Percentiles rank a stretch among this genome's conserved stretches.
phyloP scores from a whole-genome alignment of 2,329 filamentous ascomycete species.

The Capronia coronata region DNA sequence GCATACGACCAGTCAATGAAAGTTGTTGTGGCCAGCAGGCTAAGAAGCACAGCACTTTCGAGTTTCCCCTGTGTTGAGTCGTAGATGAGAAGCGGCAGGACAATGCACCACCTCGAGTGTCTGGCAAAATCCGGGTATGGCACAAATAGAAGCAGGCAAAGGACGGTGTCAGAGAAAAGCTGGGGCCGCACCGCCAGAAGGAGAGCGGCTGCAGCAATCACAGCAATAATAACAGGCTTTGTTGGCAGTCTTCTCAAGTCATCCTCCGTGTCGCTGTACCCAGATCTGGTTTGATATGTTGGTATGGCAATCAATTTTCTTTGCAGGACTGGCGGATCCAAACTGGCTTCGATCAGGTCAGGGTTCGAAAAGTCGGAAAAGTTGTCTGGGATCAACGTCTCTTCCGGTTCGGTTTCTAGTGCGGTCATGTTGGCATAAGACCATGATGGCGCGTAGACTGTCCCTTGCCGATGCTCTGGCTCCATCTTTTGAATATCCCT shows the following conservation, averaged over 20 bases:
- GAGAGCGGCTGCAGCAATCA: not conserved
- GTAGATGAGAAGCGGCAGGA: not conserved
- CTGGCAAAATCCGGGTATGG: constrained; percentile 3
- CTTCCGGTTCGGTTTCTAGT: not conserved
- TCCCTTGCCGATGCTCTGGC: not conserved
- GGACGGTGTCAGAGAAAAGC: constrained; percentile 2
- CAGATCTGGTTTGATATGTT: not conserved
- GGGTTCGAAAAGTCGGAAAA: not conserved
- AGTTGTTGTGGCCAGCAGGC: not conserved
- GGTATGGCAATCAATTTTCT: not conserved
- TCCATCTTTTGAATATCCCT: not conserved
- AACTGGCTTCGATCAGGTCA: not conserved
- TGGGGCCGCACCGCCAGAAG: not conserved
- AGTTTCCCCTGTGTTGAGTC: not conserved
- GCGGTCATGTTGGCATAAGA: not conserved
- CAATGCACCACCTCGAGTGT: constrained; percentile 2
- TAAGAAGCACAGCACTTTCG: not conserved
- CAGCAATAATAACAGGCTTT: not conserved
- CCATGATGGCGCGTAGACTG: not conserved
- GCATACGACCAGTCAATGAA: not conserved
- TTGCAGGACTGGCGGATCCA: not conserved
- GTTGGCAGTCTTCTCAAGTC: not conserved
- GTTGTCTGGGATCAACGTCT: not conserved
- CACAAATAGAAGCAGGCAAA: constrained; percentile 2
- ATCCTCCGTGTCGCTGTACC: not conserved